A percentile compares a stretch with the other conserved stretches of the same genome.
phyloP scores from a whole-genome alignment of 441 rosid genomes.

The Eruca vesicaria region DNA sequence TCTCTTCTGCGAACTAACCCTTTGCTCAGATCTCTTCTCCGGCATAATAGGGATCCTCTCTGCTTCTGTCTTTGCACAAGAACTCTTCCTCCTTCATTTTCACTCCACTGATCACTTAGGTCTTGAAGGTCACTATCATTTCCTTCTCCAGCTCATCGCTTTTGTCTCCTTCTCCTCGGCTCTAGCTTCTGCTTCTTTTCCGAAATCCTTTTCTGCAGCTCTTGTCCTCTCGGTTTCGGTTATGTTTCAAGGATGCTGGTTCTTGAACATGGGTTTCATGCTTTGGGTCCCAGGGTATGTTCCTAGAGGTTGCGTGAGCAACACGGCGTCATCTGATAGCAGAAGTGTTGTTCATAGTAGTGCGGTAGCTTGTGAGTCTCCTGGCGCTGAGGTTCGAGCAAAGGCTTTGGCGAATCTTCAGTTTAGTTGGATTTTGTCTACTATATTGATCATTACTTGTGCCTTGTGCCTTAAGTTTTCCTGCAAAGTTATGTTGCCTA shows the following conservation, averaged over 20 bases:
- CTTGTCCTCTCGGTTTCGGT: constrained; percentile 64
- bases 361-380: constrained; percentile 59
- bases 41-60: constrained; percentile 59
- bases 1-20: constrained; percentile 54
- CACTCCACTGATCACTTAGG: constrained; percentile 85
- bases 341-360: constrained; percentile 47
- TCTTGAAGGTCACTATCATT: constrained; percentile 89
- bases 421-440: constrained; percentile 83
- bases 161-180: constrained; percentile 59
- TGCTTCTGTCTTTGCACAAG: constrained; percentile 72
- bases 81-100: constrained; percentile 80
- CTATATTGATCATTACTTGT: constrained; percentile 57
- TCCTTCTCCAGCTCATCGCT: constrained; percentile 78
- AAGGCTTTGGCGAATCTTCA: constrained; percentile 81
- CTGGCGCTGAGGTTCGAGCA: constrained; percentile 59
- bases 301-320: constrained; percentile 61
- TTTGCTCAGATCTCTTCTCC: constrained; percentile 44
- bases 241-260: constrained; percentile 83
- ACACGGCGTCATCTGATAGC: constrained; percentile 29
- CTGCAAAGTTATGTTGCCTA: constrained; percentile 30
- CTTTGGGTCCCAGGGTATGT: constrained; percentile 70
- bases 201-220: constrained; percentile 52
- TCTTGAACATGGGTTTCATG: constrained; percentile 77
- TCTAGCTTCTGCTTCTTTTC: constrained; percentile 47
- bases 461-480: constrained; percentile 55